Conservation (phyloP, 2,329 filamentous ascomycete species). For the Fusarium phyllophilum region DNA sequence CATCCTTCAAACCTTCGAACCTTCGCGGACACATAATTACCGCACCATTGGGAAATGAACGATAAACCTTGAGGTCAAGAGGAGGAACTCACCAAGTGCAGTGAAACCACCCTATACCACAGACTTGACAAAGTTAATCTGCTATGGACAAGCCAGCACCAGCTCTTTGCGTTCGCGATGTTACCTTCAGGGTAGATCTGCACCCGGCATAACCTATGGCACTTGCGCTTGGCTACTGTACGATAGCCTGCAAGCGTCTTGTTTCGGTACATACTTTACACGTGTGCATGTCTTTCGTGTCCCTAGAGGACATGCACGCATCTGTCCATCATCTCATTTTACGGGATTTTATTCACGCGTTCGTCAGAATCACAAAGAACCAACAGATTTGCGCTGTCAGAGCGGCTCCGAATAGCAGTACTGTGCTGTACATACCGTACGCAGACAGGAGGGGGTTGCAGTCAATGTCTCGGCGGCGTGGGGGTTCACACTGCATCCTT, state of each 20-base stretch:
- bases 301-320: slow-evolving; percentile 27
- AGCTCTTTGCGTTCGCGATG: slow-evolving; percentile 26
- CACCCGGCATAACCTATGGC: slow-evolving; percentile 9
- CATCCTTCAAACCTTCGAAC: neutral
- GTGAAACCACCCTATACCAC: slow-evolving; percentile 17
- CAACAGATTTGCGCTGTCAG: slow-evolving; percentile 3
- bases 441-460: slow-evolving; percentile 23
- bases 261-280: slow-evolving; percentile 12
- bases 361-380: slow-evolving; percentile 5
- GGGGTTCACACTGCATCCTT: slow-evolving; percentile 32
- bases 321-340: slow-evolving; percentile 1
- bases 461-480: slow-evolving; percentile 40
- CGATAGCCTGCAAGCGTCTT: neutral
- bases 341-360: slow-evolving; percentile 30
- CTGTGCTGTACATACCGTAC: slow-evolving; percentile 1
- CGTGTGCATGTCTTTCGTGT: slow-evolving; percentile 29
- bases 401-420: slow-evolving; percentile 13
- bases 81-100: neutral
- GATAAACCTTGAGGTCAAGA: neutral
- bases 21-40: neutral
- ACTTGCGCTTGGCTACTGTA: neutral
- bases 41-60: neutral
- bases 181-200: slow-evolving; percentile 32
- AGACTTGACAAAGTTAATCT: neutral
- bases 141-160: neutral